Conservation (phyloP, 2,329 filamentous ascomycete genomes). For the Fusarium sp. region DNA sequence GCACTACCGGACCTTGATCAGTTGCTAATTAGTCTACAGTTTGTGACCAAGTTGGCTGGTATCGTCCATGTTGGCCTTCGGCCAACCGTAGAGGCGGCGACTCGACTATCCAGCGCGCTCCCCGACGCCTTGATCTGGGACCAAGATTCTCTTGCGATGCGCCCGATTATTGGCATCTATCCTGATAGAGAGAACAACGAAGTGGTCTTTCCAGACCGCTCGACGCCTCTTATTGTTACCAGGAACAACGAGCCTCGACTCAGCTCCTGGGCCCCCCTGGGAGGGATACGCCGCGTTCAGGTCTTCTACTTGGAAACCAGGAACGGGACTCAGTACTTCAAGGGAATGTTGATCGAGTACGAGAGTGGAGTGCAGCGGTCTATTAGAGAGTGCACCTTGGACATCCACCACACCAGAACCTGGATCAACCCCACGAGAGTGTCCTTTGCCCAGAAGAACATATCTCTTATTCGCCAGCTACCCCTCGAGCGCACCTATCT, state of each 20-base stretch:
- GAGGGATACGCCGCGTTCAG: neutral
- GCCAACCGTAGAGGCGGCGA: too few relatives aligned
- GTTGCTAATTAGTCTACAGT: neutral
- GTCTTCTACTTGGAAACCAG: neutral
- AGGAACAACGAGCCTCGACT: neutral
- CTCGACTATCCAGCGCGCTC: neutral
- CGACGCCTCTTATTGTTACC: too few relatives aligned
- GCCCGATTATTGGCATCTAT: rapidly evolving
- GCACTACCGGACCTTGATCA: neutral
- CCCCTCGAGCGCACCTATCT: too few relatives aligned
- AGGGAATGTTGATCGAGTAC: slow-evolving; percentile 1
- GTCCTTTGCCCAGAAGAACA: neutral
- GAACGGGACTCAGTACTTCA: neutral
- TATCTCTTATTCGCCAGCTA: too few relatives aligned
- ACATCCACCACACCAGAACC: too few relatives aligned
- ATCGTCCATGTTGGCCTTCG: slow-evolving; percentile 4
- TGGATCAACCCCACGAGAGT: neutral
- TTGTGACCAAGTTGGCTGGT: slow-evolving; percentile 7
- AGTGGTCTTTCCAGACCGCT: too few relatives aligned
- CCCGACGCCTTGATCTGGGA: neutral
- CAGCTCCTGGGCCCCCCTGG: slow-evolving; percentile 8
- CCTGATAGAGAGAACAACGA: neutral
- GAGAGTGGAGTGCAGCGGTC: slow-evolving; percentile 4
- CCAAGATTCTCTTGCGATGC: too few relatives aligned
- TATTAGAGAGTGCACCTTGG: neutral